Evolutionary conservation across 176 grass and related monocot genomes (phyloP).

Genomic region (Echinochloa phyllopogon): DNA sequence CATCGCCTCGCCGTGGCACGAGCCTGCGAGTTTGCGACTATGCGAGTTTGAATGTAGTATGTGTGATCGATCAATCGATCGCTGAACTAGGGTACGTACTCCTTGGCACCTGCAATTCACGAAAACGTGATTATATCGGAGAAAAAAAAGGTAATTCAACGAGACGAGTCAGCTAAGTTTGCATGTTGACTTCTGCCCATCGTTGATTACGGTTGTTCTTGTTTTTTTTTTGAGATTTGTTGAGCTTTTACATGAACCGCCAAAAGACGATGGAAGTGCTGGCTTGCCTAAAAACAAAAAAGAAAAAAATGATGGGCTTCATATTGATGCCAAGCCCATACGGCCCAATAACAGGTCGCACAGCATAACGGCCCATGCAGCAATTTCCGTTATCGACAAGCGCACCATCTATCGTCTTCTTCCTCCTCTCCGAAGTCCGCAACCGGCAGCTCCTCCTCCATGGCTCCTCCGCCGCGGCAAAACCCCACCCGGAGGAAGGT

Average conservation of each 20-base stretch:
- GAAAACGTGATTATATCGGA: not conserved
- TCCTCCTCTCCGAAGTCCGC: not conserved
- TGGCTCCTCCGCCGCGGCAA: constrained; percentile 54
- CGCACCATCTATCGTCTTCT: not conserved
- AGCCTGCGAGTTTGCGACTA: too few relatives aligned
- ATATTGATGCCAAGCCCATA: not conserved
- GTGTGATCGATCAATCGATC: too few relatives aligned
- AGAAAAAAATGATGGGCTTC: not conserved
- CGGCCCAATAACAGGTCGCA: not conserved
- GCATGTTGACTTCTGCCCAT: too few relatives aligned
- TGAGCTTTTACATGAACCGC: not conserved
- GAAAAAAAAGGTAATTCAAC: too few relatives aligned
- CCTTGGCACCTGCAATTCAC: not conserved
- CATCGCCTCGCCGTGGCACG: too few relatives aligned
- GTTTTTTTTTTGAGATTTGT: too few relatives aligned
- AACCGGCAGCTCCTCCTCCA: constrained; percentile 21
- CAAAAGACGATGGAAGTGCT: too few relatives aligned
- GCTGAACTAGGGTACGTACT: too few relatives aligned
- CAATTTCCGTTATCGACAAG: not conserved
- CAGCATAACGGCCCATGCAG: not conserved
- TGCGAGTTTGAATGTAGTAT: too few relatives aligned
- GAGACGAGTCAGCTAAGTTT: too few relatives aligned
- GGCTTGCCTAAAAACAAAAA: too few relatives aligned
- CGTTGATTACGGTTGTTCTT: too few relatives aligned
- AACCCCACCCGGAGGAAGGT: constrained; percentile 46